Evolutionary conservation across 192 early-diverging fungal species (phyloP), one percentile per base, ranked within the genome.

Genomic region (Entomortierella beljakovae): DNA sequence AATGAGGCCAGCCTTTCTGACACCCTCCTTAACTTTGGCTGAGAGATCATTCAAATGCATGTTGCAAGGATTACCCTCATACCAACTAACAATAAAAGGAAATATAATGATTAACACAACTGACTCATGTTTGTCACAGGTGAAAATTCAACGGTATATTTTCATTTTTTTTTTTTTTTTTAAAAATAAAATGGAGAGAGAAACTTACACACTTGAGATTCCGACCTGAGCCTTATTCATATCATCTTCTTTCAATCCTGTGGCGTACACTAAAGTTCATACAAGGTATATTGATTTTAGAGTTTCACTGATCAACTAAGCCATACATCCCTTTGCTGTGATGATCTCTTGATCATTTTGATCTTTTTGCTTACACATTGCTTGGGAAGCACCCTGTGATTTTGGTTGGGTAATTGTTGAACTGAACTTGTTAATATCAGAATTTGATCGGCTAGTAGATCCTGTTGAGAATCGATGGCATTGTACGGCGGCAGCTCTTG

Each of bases 1-100:
- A 48, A 97, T 90, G 43, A 99, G 85, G 8, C 95, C 94, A 8
- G 95, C 94, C 7, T 92, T 83, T 76, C 91, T 71, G 34, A 99
- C 97, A 67, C 97, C 97, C 69, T 95, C 88, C 79, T 99, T 99
- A 62, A 99, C 96, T 59, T 92, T 85, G 22, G 52, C 87, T 9
- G 97, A 87, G 18, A 99, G 87, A 71, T 97, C 94, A 57, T 92
- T 81, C 38, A 99, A 87, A 65, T 99, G 98, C 98, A 99, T 99
- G 84, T 99, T 99, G 88, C 98, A 99, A 11, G 98, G 96, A 84
- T 99, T 99, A 64, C 98, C 98, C 80, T 99, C 98, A 76, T 96
- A 98, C 96, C 97, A 96, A 18, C 91, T 91, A 65, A 25, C 32
- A 42, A n/a, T 51, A 31, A 34, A 38, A 50, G 2, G 42, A 28